Base-by-base conservation (phyloP, 495 filamentous ascomycete genomes). In the Penicillium salamii region DNA sequence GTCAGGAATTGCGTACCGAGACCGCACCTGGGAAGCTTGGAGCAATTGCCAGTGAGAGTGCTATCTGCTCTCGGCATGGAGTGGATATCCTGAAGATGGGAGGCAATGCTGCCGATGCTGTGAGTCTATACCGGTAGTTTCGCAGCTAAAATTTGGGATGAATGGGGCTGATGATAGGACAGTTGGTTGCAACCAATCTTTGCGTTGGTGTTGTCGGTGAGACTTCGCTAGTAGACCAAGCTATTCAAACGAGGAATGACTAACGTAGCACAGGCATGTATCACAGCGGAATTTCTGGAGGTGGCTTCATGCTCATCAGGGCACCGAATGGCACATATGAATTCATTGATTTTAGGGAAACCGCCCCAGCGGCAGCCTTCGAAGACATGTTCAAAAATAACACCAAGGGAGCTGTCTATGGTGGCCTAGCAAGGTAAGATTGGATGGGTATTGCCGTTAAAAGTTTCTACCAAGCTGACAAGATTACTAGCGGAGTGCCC, bases 281-380 rank as follows among this genome's bases (percentile, higher is more conserved):
- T 53, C 90, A 95, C 66, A 89, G 85, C 23, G 89, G 89, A 21
- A 83, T 95, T 29, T 89, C 89, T 3, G 91, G 91, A 4, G 91
- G 91, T n/a, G 90, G 91, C 1, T 96, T 96, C 67, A 84, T 86
- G 76, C 76, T 96, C 2, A 78, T 92, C 19, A 80, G 85, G 33
- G 74, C 80, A 20, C 68, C 75, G 4, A 68, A 82, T 29, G 86
- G 87, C 8, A 65, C 67, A 24, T 90, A 85, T 60, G 87, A 90
- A 54, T 80, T 83, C 45, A 83, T 95, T 42, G 90, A 96, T 65
- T 96, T 91, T 61, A 78, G 91, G 7, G 91, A 96, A 66, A 85
- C 84, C 0, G 91, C 91, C 1, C 90, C 91, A 3, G 86, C 83
- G 0, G 84, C 87, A 0, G 86, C 90, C 1, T 84, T 73, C 51